Base-by-base conservation (phyloP, 2,329 filamentous ascomycete species). In the Aspergillus hortae region DNA sequence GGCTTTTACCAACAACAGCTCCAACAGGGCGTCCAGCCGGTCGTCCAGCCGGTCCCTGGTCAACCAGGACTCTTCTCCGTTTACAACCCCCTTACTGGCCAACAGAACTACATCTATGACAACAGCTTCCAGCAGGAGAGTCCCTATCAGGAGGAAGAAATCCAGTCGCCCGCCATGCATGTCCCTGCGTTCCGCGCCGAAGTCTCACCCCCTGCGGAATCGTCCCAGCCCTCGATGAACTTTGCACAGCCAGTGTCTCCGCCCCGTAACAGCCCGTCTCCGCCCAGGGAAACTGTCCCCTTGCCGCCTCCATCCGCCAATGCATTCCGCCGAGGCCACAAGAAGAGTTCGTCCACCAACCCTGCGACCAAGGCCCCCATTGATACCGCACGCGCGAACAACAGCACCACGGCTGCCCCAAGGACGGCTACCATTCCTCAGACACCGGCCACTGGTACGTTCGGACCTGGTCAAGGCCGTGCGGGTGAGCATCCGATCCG, bases 401-500 rank as follows among this genome's bases (percentile, higher is more conserved):
- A 44, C 64, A 54, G 58, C 14, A 82, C 83, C 23, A 25, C 53
- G 44, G 77, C 84, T 36, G 89, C 82, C 1, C 89, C 90, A 52
- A 94, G 91, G 77, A 88, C 89, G 35, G 83, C 88, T 40, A 83
- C 84, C 35, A 88, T 96, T 69, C 90, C 92, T 5, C 78, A 85
- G 35, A 92, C 90, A 6, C 91, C 90, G 1, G 75, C 87, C 71
- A 91, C 86, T 35, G 91, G 91, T 56, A 88, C 86, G 6, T 97
- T 97, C 66, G 94, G 91, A 44, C 94, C 94, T 52, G 94, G 94
- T 49, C 92, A 96, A 70, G 89, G 81, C 53, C 90, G 94, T 68
- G 91, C 91, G 66, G 94, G 94, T 61, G 94, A 97, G 74, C 94
- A 99, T 68, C 94, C 94, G 7, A 77, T 90, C 48, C 91, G 94